Evolutionary conservation across 495 filamentous ascomycete species (phyloP).

Genomic region (Haplographium delicatum): DNA sequence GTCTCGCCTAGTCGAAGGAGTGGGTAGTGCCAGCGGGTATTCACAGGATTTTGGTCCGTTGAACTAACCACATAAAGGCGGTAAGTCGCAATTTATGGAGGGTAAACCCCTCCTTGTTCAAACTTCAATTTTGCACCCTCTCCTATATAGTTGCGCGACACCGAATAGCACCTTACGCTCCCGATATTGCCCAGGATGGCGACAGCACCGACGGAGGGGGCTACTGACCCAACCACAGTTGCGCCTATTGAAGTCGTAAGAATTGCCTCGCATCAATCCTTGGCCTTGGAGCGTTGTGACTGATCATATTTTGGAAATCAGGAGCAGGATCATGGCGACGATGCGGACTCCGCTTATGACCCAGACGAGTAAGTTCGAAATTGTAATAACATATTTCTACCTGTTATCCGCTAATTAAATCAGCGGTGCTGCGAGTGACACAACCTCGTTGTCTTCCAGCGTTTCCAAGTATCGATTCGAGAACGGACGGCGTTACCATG

Average conservation of each 20-base stretch:
- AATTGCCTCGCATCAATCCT: neutral
- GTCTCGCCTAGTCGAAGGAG: no score
- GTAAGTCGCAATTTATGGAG: no score
- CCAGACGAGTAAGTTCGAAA: neutral
- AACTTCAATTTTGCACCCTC: no score
- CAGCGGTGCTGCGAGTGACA: neutral
- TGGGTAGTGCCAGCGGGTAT: no score
- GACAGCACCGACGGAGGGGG: neutral
- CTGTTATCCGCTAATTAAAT: neutral
- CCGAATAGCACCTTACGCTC: no score
- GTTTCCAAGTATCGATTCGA: slow-evolving; percentile 31
- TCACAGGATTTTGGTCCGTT: no score
- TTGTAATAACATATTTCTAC: neutral
- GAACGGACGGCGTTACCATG: slow-evolving; percentile 36
- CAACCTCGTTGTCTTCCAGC: slow-evolving; percentile 28
- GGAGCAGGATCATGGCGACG: neutral
- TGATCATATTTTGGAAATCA: neutral
- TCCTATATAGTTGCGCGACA: no score
- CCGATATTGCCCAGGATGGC: slow-evolving; percentile 29
- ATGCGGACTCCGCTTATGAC: neutral
- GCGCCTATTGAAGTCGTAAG: neutral
- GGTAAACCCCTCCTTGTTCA: no score
- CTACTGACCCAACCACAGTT: neutral
- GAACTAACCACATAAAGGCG: no score
- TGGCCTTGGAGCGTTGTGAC: neutral